A percentile compares a stretch with the other conserved stretches of the same genome.
Evolutionary conservation across 228 moss, liverwort and hornwort genomes (phyloP).

Genomic region (Sphagnum magellanicum): DNA sequence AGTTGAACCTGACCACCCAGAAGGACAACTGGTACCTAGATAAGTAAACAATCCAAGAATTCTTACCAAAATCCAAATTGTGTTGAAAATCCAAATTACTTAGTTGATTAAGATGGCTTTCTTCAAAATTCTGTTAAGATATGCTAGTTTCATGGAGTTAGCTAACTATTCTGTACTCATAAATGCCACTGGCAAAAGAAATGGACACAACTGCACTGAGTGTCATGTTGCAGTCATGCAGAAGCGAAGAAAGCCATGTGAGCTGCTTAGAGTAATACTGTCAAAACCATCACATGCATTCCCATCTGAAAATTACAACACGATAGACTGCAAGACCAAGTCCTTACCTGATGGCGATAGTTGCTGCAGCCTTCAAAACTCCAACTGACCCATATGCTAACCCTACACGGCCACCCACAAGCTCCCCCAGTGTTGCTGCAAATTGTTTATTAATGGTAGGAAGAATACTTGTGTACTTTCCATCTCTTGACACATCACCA

Average conservation of each 20-base stretch:
- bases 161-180: no score
- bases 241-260: no score
- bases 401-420: constrained; percentile 79
- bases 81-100: no score
- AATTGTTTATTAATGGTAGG: constrained; percentile 79
- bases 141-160: no score
- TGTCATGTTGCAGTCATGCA: no score
- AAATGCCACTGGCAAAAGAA: background rate
- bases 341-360: constrained; percentile 58
- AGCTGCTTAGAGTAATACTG: no score
- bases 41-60: background rate
- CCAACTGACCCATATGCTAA: constrained; percentile 82
- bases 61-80: no score
- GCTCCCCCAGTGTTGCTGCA: constrained; percentile 80
- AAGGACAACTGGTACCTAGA: background rate
- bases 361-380: constrained; percentile 64
- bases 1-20: background rate
- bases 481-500: constrained; percentile 70
- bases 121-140: no score
- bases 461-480: constrained; percentile 65
- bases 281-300: background rate
- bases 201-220: background rate
- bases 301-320: background rate
- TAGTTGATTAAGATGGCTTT: no score
- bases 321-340: no score